Conservation (phyloP, 176 grass and related monocot genomes). For the Eragrostis nindensis region DNA sequence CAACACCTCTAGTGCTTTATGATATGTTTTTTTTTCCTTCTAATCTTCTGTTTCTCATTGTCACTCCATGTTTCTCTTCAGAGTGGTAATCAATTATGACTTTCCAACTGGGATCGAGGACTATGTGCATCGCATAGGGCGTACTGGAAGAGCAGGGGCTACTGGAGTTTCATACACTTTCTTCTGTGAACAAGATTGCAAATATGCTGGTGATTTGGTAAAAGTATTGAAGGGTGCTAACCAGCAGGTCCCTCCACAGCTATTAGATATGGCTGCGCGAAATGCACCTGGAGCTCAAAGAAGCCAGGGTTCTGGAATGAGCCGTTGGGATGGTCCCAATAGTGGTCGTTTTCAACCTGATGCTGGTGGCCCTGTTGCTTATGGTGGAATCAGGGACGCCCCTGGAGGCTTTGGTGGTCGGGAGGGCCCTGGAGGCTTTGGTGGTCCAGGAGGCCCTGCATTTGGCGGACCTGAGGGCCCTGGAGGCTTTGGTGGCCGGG, state of each 20-base stretch:
- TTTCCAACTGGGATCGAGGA: conserved; percentile 94
- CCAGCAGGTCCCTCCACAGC: conserved; percentile 85
- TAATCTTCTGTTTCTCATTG: conserved; percentile 39
- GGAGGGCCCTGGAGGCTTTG: neutral
- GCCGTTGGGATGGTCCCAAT: conserved; percentile 58
- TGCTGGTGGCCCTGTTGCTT: conserved; percentile 44
- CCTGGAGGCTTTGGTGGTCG: conserved; percentile 45
- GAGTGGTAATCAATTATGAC: conserved; percentile 97
- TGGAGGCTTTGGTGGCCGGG: conserved; percentile 31
- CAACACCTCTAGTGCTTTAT: conserved; percentile 2
- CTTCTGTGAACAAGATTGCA: conserved; percentile 92
- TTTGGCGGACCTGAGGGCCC: too few relatives aligned
- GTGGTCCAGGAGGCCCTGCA: too few relatives aligned
- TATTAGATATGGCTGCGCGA: conserved; percentile 72
- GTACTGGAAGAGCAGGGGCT: conserved; percentile 92
- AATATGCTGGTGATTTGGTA: conserved; percentile 85
- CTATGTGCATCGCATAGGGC: conserved; percentile 95
- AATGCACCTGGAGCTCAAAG: conserved; percentile 50
- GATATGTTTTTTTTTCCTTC: conserved; percentile 28
- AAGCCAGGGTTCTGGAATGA: conserved; percentile 55
- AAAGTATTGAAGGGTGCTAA: conserved; percentile 94
- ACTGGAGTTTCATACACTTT: conserved; percentile 89
- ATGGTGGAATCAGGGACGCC: conserved; percentile 61
- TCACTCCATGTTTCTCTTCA: conserved; percentile 37
- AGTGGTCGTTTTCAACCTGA: conserved; percentile 51